phyloP scores from a whole-genome alignment of 257 asterid genomes.

The Rehmannia glutinosa region DNA sequence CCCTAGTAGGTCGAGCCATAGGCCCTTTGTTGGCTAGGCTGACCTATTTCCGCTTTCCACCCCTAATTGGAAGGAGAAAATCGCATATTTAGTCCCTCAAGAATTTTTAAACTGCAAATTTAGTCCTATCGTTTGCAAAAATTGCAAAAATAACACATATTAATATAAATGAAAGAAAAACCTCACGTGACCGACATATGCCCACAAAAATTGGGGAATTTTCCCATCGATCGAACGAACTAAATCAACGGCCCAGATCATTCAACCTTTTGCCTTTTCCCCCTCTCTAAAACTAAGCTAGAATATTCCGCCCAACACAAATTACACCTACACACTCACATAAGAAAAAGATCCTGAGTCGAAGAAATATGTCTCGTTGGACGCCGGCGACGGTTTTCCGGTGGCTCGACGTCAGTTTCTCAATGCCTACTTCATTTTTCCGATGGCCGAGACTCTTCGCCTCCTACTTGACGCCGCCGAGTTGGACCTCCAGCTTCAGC shows the following conservation, averaged over 20 bases:
- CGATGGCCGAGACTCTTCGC: constrained; percentile 49
- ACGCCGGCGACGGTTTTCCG: constrained; percentile 25
- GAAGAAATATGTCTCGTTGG: constrained; percentile 28
- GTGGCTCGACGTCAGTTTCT: constrained; percentile 35
- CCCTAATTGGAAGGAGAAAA: too few relatives aligned
- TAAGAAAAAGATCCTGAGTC: background rate
- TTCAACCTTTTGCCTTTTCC: background rate
- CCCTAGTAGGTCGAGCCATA: too few relatives aligned
- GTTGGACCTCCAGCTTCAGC: constrained; percentile 29
- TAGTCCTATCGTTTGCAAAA: too few relatives aligned
- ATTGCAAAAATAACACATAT: too few relatives aligned
- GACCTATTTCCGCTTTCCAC: too few relatives aligned
- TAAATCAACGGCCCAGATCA: constrained; percentile 29
- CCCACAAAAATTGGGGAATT: constrained; percentile 16
- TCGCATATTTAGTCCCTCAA: too few relatives aligned
- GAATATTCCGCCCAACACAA: constrained; percentile 14
- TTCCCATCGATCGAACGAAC: constrained; percentile 3
- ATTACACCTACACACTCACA: background rate
- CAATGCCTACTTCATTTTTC: constrained; percentile 39
- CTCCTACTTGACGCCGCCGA: constrained; percentile 36
- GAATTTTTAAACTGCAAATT: too few relatives aligned
- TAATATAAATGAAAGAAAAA: too few relatives aligned
- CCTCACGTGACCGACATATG: constrained; percentile 15
- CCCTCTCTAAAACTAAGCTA: constrained; percentile 2
- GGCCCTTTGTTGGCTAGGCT: too few relatives aligned